phyloP scores from a whole-genome alignment of 257 asterid species.

The Echium plantagineum region DNA sequence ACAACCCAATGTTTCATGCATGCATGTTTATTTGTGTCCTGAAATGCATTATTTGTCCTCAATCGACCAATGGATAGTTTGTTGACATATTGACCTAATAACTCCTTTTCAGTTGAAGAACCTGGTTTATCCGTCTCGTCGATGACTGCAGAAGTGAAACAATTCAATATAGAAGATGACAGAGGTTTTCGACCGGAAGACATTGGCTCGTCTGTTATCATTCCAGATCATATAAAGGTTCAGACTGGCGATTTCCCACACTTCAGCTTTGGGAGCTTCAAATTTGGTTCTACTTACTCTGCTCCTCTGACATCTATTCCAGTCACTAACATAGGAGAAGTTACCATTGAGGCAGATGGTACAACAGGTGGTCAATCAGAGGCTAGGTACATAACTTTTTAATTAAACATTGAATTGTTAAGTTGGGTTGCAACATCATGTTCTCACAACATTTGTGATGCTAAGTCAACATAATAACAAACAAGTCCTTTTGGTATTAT shows the following conservation, averaged over 20 bases:
- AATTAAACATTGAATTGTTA: too few relatives aligned
- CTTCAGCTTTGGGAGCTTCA: slow-evolving; percentile 88
- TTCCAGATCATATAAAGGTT: slow-evolving; percentile 79
- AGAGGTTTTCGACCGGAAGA: slow-evolving; percentile 33
- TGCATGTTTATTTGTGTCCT: background rate
- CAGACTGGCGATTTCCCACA: slow-evolving; percentile 69
- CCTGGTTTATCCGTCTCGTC: slow-evolving; percentile 34
- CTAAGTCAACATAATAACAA: background rate
- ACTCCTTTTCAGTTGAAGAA: slow-evolving; percentile 47
- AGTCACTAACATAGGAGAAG: slow-evolving; percentile 36
- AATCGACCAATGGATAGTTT: background rate
- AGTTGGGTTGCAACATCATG: too few relatives aligned
- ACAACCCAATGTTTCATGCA: background rate
- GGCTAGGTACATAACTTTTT: slow-evolving; percentile 32
- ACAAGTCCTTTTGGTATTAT: background rate
- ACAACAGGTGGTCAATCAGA: slow-evolving; percentile 41
- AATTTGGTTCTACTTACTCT: slow-evolving; percentile 35
- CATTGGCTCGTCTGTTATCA: slow-evolving; percentile 50
- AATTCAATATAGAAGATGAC: slow-evolving; percentile 43
- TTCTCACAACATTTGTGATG: background rate
- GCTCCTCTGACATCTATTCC: slow-evolving; percentile 40
- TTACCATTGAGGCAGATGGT: slow-evolving; percentile 29
- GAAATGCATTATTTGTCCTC: background rate
- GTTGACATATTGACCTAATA: slow-evolving; percentile 3
- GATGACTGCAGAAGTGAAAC: slow-evolving; percentile 46